A percentile compares a stretch with the other conserved stretches of the same genome.
Evolutionary conservation across 192 early-diverging fungal species (phyloP).

Genomic region (Podila epicladia): DNA sequence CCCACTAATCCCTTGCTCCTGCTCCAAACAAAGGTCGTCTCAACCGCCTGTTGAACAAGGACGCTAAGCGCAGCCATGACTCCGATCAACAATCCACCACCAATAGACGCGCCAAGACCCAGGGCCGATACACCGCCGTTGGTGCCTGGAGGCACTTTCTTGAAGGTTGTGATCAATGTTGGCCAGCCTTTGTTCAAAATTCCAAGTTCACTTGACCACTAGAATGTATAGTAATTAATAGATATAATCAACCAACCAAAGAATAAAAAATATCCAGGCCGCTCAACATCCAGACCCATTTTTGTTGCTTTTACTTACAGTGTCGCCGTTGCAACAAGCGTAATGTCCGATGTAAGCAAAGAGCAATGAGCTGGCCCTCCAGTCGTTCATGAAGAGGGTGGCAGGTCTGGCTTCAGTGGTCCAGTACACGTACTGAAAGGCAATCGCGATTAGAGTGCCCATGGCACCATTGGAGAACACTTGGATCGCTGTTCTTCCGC

Average conservation of each 20-base stretch:
- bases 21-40: slow-evolving; percentile 45
- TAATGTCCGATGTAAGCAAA: slow-evolving; percentile 67
- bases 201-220: slow-evolving; percentile 93
- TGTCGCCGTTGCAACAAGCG: slow-evolving; percentile 67
- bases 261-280: no score
- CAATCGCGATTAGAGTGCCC: slow-evolving; percentile 51
- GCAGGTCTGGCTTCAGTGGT: slow-evolving; percentile 29
- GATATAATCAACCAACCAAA: not conserved
- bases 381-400: slow-evolving; percentile 28
- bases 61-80: slow-evolving; percentile 64
- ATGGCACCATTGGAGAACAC: slow-evolving; percentile 61
- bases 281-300: not conserved
- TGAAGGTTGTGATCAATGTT: slow-evolving; percentile 81
- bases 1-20: slow-evolving; percentile 17
- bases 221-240: slow-evolving; percentile 2
- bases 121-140: slow-evolving; percentile 86
- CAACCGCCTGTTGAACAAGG: slow-evolving; percentile 55
- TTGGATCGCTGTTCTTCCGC: slow-evolving; percentile 58
- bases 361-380: slow-evolving; percentile 48
- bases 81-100: slow-evolving; percentile 79
- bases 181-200: slow-evolving; percentile 80
- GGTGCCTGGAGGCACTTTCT: slow-evolving; percentile 87
- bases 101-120: slow-evolving; percentile 81
- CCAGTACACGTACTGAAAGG: slow-evolving; percentile 56
- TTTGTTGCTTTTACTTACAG: slow-evolving; percentile 36